Base-by-base conservation (phyloP, 192 early-diverging fungal genomes). In the Mortierella antarctica region DNA sequence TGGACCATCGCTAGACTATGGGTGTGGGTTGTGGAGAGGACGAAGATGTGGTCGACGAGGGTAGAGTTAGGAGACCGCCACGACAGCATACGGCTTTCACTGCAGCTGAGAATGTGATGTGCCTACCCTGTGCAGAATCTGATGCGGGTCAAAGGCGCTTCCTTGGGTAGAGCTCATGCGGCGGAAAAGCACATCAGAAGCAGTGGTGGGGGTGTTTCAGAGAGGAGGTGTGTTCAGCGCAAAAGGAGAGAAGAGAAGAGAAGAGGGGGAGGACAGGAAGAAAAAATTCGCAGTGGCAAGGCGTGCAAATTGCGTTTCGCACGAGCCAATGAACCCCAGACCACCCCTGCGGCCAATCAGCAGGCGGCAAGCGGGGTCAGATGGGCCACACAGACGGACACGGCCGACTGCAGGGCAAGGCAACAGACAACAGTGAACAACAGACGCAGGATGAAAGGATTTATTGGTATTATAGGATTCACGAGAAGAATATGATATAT, bases 1-100 rank as follows among this genome's bases (percentile, higher is more conserved):
- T 41, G 57, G 21, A 62, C 60, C 48, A 31, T 48, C 73, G 44
- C 51, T 23, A 0, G 57, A 49, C 62, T 73, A 50, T 59, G 21
- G 7, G 23, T 58, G 8, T 42, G 57, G n/a, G 6, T 42, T 57
- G 15, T 13, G 6, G 52, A 40, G 52, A 40, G 6, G 39, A 23
- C 50, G 18, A 6, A 5, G 6, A 10, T 6, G 10, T 39, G 10
- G 7, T 41, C 17, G 47, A 44, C 4, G 2, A 54, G 14, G 17
- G 52, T 52, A 11, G 0, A 46, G 41, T 17, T 57, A 47, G 17
- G 50, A 12, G 17, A 51, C 50, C 17, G 4, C 31, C 3, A 31
- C 31, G 31, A 31, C 31, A 3, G 31, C 31, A 31, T 3, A 31
- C 3, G 31, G 31, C 31, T 31, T 31, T 3, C 31, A 31, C 31